phyloP scores from a whole-genome alignment of 192 early-diverging fungal species.

The Pilaira anomala region DNA sequence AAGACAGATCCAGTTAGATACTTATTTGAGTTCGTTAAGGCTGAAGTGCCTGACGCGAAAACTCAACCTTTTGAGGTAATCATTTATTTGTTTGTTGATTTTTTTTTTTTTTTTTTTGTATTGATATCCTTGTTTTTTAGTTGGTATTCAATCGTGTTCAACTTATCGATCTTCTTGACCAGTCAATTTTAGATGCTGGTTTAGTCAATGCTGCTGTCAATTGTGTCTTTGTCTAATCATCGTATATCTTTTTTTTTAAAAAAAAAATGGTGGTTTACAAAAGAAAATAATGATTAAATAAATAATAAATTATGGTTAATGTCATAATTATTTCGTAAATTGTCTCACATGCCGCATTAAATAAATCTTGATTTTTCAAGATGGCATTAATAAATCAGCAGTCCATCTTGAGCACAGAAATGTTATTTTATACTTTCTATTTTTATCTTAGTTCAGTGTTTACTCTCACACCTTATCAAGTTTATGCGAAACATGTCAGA shows the following conservation, averaged over 20 bases:
- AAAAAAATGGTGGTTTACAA: no score
- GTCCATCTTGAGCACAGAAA: no score
- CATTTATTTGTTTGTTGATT: not conserved
- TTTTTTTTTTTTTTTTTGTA: not conserved
- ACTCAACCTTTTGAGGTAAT: conserved; percentile 69
- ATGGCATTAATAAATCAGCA: no score
- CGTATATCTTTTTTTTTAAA: not conserved
- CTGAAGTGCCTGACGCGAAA: conserved; percentile 58
- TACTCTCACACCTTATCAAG: no score
- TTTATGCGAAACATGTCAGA: no score
- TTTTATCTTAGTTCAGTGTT: no score
- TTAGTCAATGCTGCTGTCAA: conserved; percentile 56
- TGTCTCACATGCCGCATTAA: no score
- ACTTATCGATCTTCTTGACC: conserved; percentile 59
- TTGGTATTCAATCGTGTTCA: conserved; percentile 66
- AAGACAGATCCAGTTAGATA: conserved; percentile 68
- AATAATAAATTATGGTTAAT: no score
- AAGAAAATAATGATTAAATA: no score
- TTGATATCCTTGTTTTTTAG: conserved; percentile 40
- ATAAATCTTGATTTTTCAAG: no score
- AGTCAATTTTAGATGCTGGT: conserved; percentile 72
- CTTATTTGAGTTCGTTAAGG: conserved; percentile 86
- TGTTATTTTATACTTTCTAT: no score
- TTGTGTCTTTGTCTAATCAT: conserved; percentile 37
- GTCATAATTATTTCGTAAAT: no score